Percentiles rank a stretch among this genome's conserved stretches.
Evolutionary conservation across 257 asterid species (phyloP).

Genomic region (Gynochthodes officinalis): DNA sequence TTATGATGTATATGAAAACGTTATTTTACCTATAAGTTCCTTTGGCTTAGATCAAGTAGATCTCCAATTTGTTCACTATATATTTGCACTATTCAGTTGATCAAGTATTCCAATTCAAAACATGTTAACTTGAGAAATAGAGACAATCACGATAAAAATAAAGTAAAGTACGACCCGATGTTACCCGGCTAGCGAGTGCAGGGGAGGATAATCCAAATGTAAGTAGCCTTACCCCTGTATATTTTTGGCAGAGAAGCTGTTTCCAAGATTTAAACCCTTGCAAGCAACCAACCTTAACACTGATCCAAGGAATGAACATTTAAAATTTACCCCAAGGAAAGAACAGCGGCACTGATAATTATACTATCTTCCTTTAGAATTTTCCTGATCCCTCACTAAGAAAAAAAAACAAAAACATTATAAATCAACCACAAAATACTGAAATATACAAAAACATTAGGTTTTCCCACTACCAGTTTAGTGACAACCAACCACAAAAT

Average conservation of each 20-base stretch:
- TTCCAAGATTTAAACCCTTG: no score
- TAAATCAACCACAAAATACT: no score
- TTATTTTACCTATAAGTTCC: constrained; percentile 67
- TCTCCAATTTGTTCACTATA: constrained; percentile 85
- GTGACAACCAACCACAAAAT: constrained; percentile 19
- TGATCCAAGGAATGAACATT: constrained; percentile 35
- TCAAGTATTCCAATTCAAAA: constrained; percentile 1
- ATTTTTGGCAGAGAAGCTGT: no score
- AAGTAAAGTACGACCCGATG: no score
- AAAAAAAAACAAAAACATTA: no score
- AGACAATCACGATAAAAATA: not conserved
- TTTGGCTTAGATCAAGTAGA: constrained; percentile 78
- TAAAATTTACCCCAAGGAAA: constrained; percentile 71
- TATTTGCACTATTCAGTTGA: constrained; percentile 44
- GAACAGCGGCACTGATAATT: constrained; percentile 96
- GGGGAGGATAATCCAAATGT: no score
- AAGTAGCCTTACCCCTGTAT: no score
- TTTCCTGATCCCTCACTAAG: constrained; percentile 71
- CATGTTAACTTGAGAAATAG: not conserved
- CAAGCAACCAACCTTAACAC: not conserved
- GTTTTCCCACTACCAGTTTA: constrained; percentile 99
- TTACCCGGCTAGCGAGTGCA: no score
- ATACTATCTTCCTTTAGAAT: constrained; percentile 54
- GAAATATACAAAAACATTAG: no score
- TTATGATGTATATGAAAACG: constrained; percentile 60